Evolutionary conservation across 1,284 basidiomycete species (phyloP), one percentile per base, ranked within the genome.

Genomic region (Apiotrichum siamense): DNA sequence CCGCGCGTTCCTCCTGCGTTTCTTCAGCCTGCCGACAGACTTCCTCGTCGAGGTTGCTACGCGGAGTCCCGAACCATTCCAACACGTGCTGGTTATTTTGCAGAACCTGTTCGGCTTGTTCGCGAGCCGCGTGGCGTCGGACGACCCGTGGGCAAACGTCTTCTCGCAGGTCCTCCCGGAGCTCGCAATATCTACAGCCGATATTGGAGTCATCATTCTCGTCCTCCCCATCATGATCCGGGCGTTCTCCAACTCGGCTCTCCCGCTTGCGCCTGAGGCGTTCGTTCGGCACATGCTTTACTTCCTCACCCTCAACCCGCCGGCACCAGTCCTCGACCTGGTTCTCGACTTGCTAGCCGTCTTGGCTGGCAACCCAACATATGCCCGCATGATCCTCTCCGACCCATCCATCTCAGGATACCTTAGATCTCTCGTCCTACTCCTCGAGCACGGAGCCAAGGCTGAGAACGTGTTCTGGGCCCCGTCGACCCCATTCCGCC

Each of bases 281-380:
- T 62, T 69, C 48, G 50, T 66, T 25, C 58, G 61, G 32, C 66
- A 70, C 49, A 55, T 70, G 41, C 57, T 70, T 11, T 57, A 59
- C 20, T 55, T 66, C 31, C 44, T 67, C 42, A 61, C 61, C 24
- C 58, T 60, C n/a, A 52, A 54, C 13, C 64, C 66, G 3, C 57
- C 57, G 17, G 24, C 57, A 4, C 45, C 48, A 18, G 45, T 67
- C 7, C 59, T 70, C 33, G 69, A 70, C 41, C 50, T 66, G 10
- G 57, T 60, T 10, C 61, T 73, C 42, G 69, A 72, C 53, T 51
- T 67, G 2, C 55, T 73, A 15, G 63, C 67, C 17, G 60, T 66
- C 9, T 54, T 72, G 33, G 63, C 64, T 0, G 50, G 54, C 4
- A 47, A 62, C 23, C 44, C 59, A 6, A 18, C 59, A 4, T 54